Evolutionary conservation across 1,139 yeast species (phyloP), one percentile per base, ranked within the genome.

Genomic region (Pichia sp.): DNA sequence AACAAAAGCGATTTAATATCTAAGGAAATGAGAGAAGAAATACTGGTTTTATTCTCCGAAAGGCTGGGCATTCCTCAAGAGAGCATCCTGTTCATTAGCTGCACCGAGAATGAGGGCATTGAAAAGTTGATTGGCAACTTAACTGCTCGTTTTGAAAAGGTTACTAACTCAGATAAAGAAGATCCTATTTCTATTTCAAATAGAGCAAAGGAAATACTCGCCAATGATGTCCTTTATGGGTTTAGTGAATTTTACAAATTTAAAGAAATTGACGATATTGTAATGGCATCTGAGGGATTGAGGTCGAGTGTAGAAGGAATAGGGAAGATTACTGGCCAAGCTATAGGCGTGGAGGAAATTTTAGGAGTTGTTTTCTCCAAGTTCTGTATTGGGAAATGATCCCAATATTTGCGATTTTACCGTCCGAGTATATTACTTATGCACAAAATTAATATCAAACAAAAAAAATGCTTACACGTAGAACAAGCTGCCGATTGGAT

Each of bases 351-450:
- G 0, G 98, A 93, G 64, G 99, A 93, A 66, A 83, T 95, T 1
- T 73, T 95, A 10, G 97, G 95, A 0, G 93, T 88, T 3, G 95
- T 93, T 0, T 93, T 93, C 67, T 84, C 96, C 5, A 87, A 83
- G 60, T 95, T 93, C 67, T 93, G 99, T 69, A 90, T 93, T 46
- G 99, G 99, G 5, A 93, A 93, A 70, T 93, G 74, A 73, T 58
- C 6, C 7, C 19, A 8, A 11, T 11, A 31, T 8, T 19, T 26
- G 29, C 26, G 26, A 23, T 23, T 23, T 26, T 26, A 26, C 29
- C 29, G 29, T 26, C 29, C 29, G 29, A 26, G 29, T 26, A 26
- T 26, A 26, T 26, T 26, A 26, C 7, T 26, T 26, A 26, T 26
- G 15, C 15, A 41, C 26, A 34, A 34, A 34, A 34, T 34, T 34